Evolutionary conservation across 371 early-diverging fungal species (phyloP).

Genomic region (Haplosporangium sp.): DNA sequence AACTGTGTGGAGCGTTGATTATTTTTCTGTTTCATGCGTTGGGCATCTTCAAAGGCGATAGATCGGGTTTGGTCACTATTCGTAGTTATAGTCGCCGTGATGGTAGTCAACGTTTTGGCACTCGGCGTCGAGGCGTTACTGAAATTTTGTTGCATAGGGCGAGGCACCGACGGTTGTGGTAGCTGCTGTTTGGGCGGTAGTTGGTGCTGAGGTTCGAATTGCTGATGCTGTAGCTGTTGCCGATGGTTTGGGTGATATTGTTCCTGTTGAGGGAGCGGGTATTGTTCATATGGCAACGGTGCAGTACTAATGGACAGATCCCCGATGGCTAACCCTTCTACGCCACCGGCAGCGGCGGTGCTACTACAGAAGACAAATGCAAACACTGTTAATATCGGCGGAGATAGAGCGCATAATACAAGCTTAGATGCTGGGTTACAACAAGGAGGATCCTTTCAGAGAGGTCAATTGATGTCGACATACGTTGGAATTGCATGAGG

Average conservation of each 20-base stretch:
- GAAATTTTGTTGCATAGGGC: slow-evolving; percentile 1
- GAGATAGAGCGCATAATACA: no score
- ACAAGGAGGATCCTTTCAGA: no score
- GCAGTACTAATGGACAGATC: slow-evolving; percentile 6
- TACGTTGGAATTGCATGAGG: no score
- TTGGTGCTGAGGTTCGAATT: slow-evolving; percentile 4
- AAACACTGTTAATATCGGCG: no score
- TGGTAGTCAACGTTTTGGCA: slow-evolving; percentile 12
- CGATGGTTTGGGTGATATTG: slow-evolving; percentile 11
- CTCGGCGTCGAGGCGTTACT: slow-evolving; percentile 2
- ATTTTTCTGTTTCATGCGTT: background rate
- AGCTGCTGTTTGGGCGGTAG: background rate
- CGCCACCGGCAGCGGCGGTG: background rate
- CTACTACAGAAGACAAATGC: background rate
- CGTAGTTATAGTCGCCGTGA: slow-evolving; percentile 29
- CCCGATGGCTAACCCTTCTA: slow-evolving; percentile 20
- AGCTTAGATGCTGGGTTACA: no score
- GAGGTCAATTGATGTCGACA: no score
- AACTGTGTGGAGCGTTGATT: background rate
- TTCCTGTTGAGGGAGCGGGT: slow-evolving; percentile 12
- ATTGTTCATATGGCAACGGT: background rate
- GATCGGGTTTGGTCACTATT: slow-evolving; percentile 22
- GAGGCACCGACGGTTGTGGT: background rate
- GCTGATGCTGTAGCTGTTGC: slow-evolving; percentile 10
- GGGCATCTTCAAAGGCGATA: slow-evolving; percentile 27